Base-by-base conservation (phyloP, 176 grass and related monocot genomes). In the Lolium perenne region DNA sequence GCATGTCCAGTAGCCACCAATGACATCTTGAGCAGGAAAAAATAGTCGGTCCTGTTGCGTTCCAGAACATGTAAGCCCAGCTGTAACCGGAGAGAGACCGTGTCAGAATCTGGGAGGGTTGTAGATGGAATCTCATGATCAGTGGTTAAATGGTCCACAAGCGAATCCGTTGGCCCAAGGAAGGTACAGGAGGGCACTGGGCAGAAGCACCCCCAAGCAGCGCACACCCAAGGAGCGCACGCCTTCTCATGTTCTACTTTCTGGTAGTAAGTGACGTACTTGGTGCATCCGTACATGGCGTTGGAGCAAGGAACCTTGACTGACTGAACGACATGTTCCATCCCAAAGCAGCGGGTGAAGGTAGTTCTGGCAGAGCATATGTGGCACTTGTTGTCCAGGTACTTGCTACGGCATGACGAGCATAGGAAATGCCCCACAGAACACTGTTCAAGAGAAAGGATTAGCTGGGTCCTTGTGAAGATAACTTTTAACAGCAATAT, bases 31-130 rank as follows among this genome's bases (percentile, higher is more conserved):
- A 72, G 5, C 20, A 72, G 4, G 69, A 72, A 72, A 46, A 72
- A 47, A 14, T 72, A 7, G 5, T 11, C 45, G 69, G 5, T 46
- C 10, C 20, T 6, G 4, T 46, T 47, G 41, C 9, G 41, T 47
- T 9, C 4, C 69, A 72, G 40, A 72, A 46, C 69, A 72, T 72
- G 69, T 72, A 72, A 46, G 69, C 69, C 69, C 10, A 10, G 18
- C 0, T 72, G 40, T 47, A 72, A 72, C 40, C 38, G 20, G 10
- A 71, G 20, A 22, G 69, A 22, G 4, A 2, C 10, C 7, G 10
- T 72, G 20, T 45, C 69, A 47, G 5, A 13, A 72, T 72, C 5
- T 22, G 20, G 41, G 69, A 72, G 69, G 0, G 41, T 45, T 22
- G 40, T 72, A 47, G 4, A 72, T 1, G 41, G 69, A 72, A 45